These are phyloP conservation scores for Quercus phellos DNA, from an alignment of 331 rosid species.

Conservation along the genomic window DNA sequence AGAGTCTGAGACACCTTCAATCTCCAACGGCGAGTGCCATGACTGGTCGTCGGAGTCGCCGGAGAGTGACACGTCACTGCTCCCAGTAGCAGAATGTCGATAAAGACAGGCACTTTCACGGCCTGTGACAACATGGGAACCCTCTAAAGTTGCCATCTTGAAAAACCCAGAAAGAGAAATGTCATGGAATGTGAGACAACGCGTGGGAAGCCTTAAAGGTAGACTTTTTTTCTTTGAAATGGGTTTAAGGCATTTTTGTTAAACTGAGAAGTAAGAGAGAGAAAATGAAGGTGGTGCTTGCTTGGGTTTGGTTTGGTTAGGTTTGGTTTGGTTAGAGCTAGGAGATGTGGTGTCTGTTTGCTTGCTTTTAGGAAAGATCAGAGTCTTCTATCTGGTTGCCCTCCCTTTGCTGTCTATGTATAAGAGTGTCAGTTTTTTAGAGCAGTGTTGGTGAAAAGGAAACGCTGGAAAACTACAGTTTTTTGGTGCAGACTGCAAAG, in stretches of 20 bases:
- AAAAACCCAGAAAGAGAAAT: not conserved
- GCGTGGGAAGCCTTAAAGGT: not conserved
- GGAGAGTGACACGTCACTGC: slow-evolving; percentile 20
- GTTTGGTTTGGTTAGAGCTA: slow-evolving; percentile 3
- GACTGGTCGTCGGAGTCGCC: slow-evolving; percentile 39
- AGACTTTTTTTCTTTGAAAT: not conserved
- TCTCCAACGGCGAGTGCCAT: slow-evolving; percentile 37
- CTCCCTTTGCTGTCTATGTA: not conserved
- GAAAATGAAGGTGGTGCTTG: not conserved
- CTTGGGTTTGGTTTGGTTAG: not conserved
- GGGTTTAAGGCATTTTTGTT: not conserved
- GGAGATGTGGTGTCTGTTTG: slow-evolving; percentile 6
- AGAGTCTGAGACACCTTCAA: slow-evolving; percentile 38
- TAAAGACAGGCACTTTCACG: not conserved
- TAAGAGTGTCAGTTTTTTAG: slow-evolving; percentile 8
- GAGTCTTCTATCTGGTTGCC: not conserved
- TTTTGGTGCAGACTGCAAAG: not conserved
- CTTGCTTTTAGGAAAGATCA: slow-evolving; percentile 7
- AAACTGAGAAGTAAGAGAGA: not conserved
- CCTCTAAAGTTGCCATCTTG: slow-evolving; percentile 16
- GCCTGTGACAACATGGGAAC: not conserved
- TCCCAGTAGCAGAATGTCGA: slow-evolving; percentile 1
- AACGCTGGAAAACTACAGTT: slow-evolving; percentile 7
- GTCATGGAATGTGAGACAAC: not conserved
- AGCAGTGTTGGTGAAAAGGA: slow-evolving; percentile 12